phyloP scores from a whole-genome alignment of 2,329 filamentous ascomycete genomes.

The Beauveria brongniartii region DNA sequence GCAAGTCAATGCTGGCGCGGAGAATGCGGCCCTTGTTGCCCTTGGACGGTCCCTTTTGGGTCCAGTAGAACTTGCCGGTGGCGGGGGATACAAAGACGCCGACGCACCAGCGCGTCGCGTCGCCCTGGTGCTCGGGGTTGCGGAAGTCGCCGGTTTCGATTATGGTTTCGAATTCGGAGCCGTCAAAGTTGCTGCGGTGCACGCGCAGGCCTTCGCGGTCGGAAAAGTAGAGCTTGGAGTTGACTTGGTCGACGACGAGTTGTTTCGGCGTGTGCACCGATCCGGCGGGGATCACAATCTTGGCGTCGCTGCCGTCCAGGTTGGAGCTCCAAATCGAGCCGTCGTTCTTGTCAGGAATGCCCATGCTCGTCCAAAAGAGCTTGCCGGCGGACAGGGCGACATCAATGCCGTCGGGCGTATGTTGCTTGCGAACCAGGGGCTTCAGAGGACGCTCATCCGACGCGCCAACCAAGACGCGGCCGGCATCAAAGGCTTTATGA shows the following conservation, averaged over 20 bases:
- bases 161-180: slow-evolving; percentile 30
- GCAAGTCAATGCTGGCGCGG: slow-evolving; percentile 34
- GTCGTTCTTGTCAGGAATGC: slow-evolving; percentile 28
- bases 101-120: slow-evolving; percentile 42
- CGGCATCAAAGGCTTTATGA: slow-evolving; percentile 6
- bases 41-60: slow-evolving; percentile 49
- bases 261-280: slow-evolving; percentile 42
- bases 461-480: slow-evolving; percentile 15
- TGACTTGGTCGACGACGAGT: slow-evolving; percentile 23
- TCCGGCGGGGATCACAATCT: slow-evolving; percentile 34
- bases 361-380: slow-evolving; percentile 46
- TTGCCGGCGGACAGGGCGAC: slow-evolving; percentile 23
- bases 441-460: slow-evolving; percentile 9
- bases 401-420: slow-evolving; percentile 37
- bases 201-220: slow-evolving; percentile 37
- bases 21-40: slow-evolving; percentile 43
- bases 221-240: slow-evolving; percentile 31
- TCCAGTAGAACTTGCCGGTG: slow-evolving; percentile 47
- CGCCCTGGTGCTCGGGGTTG: slow-evolving; percentile 19
- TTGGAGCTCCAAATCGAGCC: slow-evolving; percentile 36
- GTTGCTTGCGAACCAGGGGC: slow-evolving; percentile 17
- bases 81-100: slow-evolving; percentile 40
- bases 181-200: slow-evolving; percentile 31
- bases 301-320: slow-evolving; percentile 40
- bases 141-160: slow-evolving; percentile 25